Percentiles rank a stretch among this genome's conserved stretches.
These are phyloP conservation scores for Glycyrrhiza uralensis DNA, from an alignment of 306 rosid species.

Conservation along the genomic window DNA sequence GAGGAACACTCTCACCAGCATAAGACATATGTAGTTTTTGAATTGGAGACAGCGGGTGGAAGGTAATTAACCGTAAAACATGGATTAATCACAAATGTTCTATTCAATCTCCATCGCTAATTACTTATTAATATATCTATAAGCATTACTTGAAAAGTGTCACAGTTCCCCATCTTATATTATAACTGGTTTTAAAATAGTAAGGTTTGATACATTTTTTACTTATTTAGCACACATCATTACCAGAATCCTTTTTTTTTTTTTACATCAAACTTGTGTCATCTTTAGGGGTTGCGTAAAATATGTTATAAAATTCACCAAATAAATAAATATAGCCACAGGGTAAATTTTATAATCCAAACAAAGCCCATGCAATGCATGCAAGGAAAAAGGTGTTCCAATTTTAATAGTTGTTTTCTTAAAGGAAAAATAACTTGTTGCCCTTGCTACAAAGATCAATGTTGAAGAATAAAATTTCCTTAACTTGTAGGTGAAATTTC, in stretches of 20 bases:
- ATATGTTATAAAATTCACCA: too few species aligned
- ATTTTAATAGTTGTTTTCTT: neutral
- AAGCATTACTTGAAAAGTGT: neutral
- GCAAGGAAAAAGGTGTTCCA: neutral
- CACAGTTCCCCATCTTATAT: neutral
- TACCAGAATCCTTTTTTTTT: neutral
- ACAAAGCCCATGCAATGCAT: neutral
- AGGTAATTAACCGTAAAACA: constrained; percentile 22
- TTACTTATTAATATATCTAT: neutral
- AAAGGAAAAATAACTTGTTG: neutral
- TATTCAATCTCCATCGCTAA: constrained; percentile 15
- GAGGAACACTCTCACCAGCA: constrained; percentile 42
- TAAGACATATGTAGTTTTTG: constrained; percentile 10
- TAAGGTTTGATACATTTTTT: neutral
- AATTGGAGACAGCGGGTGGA: neutral
- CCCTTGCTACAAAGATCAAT: neutral
- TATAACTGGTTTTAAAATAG: neutral
- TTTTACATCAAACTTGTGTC: neutral
- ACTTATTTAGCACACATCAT: neutral
- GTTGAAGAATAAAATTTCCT: too few species aligned
- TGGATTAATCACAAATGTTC: constrained; percentile 34
- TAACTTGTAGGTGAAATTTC: too few species aligned
- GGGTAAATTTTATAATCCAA: neutral
- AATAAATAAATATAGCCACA: neutral
- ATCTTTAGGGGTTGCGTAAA: too few species aligned